These are phyloP conservation scores for Saksenaea vasiformis DNA, from an alignment of 371 early-diverging fungal species.

Conservation along the genomic window DNA sequence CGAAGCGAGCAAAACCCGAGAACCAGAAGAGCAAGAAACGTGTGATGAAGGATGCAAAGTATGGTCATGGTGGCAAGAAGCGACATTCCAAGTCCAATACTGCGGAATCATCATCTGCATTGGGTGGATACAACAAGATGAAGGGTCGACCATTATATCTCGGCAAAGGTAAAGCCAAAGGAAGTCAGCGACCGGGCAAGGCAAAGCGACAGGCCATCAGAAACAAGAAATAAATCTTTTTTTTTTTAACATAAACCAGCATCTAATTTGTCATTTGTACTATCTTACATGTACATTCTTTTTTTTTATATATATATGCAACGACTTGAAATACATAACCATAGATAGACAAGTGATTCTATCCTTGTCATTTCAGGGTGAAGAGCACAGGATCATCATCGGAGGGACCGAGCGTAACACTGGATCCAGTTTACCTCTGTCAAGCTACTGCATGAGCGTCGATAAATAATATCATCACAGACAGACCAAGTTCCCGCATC, in stretches of 20 bases:
- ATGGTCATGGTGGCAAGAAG: slow-evolving; percentile 90
- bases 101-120: slow-evolving; percentile 72
- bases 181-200: slow-evolving; percentile 1
- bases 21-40: slow-evolving; percentile 49
- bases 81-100: slow-evolving; percentile 80
- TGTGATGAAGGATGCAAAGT: slow-evolving; percentile 66
- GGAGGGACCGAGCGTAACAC: no score
- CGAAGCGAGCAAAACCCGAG: slow-evolving; percentile 28
- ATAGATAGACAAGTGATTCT: no score
- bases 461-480: no score
- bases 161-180: slow-evolving; percentile 18
- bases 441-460: no score
- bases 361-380: no score
- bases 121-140: slow-evolving; percentile 46
- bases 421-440: no score
- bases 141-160: slow-evolving; percentile 20
- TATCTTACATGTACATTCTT: background rate
- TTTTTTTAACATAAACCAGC: background rate
- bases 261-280: background rate
- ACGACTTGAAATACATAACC: no score
- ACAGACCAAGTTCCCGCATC: no score
- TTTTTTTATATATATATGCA: background rate
- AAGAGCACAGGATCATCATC: no score
- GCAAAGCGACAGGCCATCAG: slow-evolving; percentile 14
- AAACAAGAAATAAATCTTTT: background rate